Evolutionary conservation across 2,329 filamentous ascomycete genomes (phyloP).

Genomic region (Helicocarpus griseus): DNA sequence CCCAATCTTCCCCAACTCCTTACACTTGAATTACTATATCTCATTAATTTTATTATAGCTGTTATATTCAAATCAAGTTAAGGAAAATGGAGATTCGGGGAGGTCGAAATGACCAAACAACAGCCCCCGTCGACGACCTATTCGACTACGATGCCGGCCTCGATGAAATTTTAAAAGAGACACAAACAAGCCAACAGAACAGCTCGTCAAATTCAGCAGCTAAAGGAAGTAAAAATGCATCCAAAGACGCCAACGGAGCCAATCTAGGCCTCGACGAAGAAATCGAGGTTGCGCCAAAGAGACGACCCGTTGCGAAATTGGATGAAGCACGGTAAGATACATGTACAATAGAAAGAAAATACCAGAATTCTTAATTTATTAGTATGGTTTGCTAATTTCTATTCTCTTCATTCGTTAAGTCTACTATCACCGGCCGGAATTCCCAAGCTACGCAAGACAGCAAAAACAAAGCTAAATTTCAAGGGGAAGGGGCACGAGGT

Average conservation of each 20-base stretch:
- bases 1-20: background rate
- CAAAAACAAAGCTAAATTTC: constrained; percentile 61
- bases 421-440: constrained; percentile 78
- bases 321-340: constrained; percentile 62
- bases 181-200: constrained; percentile 17
- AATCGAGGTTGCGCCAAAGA: constrained; percentile 68
- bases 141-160: constrained; percentile 64
- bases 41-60: no score
- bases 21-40: background rate
- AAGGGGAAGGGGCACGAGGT: constrained; percentile 95
- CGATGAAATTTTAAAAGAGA: constrained; percentile 40
- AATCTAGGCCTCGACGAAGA: constrained; percentile 76
- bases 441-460: constrained; percentile 64
- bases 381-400: background rate
- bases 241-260: constrained; percentile 35
- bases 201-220: constrained; percentile 15
- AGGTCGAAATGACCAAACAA: background rate
- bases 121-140: constrained; percentile 48
- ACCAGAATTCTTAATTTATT: no score
- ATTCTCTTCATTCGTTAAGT: constrained; percentile 32
- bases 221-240: constrained; percentile 22
- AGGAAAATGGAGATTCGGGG: background rate
- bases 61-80: background rate
- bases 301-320: constrained; percentile 70
- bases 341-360: no score